Percentiles rank a stretch among this genome's conserved stretches.
Evolutionary conservation across 331 rosid species (phyloP).

Genomic region (Saraca asoca): DNA sequence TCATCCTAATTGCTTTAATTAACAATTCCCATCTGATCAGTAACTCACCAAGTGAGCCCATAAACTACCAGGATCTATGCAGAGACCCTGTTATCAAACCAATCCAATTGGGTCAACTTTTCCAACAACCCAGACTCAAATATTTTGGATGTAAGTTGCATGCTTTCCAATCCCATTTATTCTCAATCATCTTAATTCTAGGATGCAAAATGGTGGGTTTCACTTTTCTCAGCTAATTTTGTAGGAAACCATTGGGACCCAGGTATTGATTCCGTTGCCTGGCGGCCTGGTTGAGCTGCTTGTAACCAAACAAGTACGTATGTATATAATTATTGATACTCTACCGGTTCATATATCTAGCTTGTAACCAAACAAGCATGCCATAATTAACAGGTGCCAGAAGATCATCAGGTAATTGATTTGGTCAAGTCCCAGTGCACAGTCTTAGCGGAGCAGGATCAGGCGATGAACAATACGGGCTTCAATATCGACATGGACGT

Average conservation of each 20-base stretch:
- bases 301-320: conserved; percentile 49
- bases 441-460: conserved; percentile 46
- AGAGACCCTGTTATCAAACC: conserved; percentile 67
- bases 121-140: conserved; percentile 51
- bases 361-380: background rate
- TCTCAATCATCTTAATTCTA: background rate
- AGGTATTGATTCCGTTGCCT: conserved; percentile 69
- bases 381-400: conserved; percentile 53
- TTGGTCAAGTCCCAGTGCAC: conserved; percentile 61
- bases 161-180: background rate
- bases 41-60: conserved; percentile 5
- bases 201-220: conserved; percentile 3
- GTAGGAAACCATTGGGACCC: conserved; percentile 79
- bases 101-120: conserved; percentile 70
- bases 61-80: conserved; percentile 58
- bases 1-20: background rate
- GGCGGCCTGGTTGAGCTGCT: conserved; percentile 81
- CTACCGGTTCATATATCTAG: background rate
- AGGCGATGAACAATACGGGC: conserved; percentile 40
- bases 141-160: conserved; percentile 49
- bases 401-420: conserved; percentile 70
- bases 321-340: too few species aligned
- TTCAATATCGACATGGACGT: conserved; percentile 39
- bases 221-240: conserved; percentile 25
- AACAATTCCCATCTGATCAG: background rate